A percentile compares a stretch with the other conserved stretches of the same genome.
These are phyloP conservation scores for Melocanna baccifera DNA, from an alignment of 176 grass and related monocot genomes.

Conservation along the genomic window DNA sequence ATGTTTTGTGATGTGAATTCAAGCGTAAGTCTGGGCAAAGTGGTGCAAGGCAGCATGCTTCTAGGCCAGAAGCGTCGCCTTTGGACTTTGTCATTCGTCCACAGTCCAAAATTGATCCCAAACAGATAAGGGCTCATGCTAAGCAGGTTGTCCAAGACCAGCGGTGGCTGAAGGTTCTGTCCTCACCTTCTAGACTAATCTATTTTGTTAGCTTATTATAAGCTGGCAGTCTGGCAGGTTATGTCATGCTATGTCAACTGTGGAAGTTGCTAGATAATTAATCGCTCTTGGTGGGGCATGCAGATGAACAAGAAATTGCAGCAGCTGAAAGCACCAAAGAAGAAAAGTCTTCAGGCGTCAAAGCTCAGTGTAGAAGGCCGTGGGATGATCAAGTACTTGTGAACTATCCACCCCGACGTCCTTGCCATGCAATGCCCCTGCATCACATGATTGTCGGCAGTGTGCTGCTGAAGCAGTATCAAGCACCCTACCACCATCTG, in stretches of 20 bases:
- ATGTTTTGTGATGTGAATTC: no score
- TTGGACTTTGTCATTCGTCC: slow-evolving; percentile 88
- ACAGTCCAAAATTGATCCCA: slow-evolving; percentile 83
- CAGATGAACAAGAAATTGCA: slow-evolving; percentile 97
- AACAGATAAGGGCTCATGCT: slow-evolving; percentile 66
- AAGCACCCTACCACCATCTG: background rate
- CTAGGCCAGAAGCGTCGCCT: slow-evolving; percentile 86
- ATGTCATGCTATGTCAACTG: background rate
- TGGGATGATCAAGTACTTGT: slow-evolving; percentile 91
- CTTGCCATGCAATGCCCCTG: background rate
- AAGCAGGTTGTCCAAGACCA: slow-evolving; percentile 82
- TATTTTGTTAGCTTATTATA: background rate
- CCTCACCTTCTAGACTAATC: background rate
- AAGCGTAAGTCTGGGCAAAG: no score
- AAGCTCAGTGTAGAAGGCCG: slow-evolving; percentile 94
- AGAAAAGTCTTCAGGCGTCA: slow-evolving; percentile 91
- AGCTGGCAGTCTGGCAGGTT: background rate
- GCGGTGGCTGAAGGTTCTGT: slow-evolving; percentile 65
- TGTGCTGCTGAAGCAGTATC: background rate
- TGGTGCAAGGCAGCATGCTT: no score
- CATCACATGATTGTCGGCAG: background rate
- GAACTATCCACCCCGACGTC: background rate
- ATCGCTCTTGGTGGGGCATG: slow-evolving; percentile 5
- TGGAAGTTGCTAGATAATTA: background rate
- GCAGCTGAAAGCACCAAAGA: slow-evolving; percentile 85